Percentiles rank a stretch among this genome's conserved stretches.
phyloP scores from a whole-genome alignment of 2,329 filamentous ascomycete species.

The Nemania serpens region DNA sequence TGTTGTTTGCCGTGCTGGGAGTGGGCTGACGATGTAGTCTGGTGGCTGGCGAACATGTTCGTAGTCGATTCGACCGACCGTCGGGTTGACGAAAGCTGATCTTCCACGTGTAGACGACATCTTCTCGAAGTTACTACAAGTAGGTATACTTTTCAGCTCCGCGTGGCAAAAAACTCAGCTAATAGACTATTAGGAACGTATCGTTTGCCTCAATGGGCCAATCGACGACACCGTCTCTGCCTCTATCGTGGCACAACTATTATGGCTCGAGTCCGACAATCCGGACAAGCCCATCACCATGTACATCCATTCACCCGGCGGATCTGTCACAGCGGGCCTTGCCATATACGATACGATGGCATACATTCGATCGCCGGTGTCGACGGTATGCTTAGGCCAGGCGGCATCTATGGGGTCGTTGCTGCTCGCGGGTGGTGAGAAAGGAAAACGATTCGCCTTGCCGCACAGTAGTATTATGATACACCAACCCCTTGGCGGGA shows the following conservation, averaged over 20 bases:
- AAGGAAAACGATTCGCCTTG: constrained; percentile 83
- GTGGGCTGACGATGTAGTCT: constrained; percentile 56
- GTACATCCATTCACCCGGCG: constrained; percentile 97
- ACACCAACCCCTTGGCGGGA: constrained; percentile 86
- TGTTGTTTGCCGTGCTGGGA: not conserved
- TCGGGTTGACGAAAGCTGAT: constrained; percentile 31
- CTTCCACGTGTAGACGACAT: constrained; percentile 67
- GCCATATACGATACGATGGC: constrained; percentile 99
- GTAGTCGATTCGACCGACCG: constrained; percentile 40
- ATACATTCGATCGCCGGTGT: constrained; percentile 91
- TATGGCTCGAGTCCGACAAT: constrained; percentile 97
- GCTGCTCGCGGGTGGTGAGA: constrained; percentile 81
- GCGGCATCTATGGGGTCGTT: constrained; percentile 95
- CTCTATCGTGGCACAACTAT: constrained; percentile 92
- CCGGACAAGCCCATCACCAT: constrained; percentile 94
- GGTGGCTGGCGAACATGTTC: constrained; percentile 79
- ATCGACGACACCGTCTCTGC: constrained; percentile 91
- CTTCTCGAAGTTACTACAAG: constrained; percentile 79
- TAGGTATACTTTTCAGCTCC: constrained; percentile 43
- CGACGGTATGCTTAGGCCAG: constrained; percentile 92
- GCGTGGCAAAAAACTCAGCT: constrained; percentile 17
- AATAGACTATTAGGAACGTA: constrained; percentile 71
- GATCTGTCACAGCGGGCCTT: constrained; percentile 82
- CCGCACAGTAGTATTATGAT: constrained; percentile 98
- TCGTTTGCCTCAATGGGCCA: constrained; percentile 88